Conservation (phyloP, 768 basidiomycete species). For the Suillus plorans region DNA sequence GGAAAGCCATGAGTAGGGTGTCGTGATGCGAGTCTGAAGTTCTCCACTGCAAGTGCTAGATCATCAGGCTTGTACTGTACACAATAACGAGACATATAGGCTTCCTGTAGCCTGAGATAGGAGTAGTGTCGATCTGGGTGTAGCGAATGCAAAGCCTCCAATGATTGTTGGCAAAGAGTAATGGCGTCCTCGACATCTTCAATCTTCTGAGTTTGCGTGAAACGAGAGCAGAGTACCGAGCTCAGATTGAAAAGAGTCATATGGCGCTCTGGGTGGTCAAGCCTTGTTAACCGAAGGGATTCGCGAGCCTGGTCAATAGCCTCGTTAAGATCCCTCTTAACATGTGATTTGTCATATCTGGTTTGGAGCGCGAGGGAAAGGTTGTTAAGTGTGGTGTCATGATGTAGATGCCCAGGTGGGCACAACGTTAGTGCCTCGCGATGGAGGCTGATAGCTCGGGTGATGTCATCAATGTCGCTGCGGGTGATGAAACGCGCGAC, state of each 20-base stretch:
- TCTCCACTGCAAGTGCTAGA: background rate
- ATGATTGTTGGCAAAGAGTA: background rate
- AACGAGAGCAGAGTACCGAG: background rate
- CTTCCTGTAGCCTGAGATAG: background rate
- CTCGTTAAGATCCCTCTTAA: background rate
- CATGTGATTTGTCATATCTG: background rate
- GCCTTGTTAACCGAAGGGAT: background rate
- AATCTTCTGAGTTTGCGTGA: background rate
- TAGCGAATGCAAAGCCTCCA: background rate
- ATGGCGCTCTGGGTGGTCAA: background rate
- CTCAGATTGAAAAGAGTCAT: background rate
- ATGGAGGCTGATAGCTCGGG: background rate
- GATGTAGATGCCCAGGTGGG: background rate
- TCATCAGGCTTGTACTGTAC: background rate
- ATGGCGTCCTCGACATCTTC: background rate
- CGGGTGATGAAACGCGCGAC: background rate
- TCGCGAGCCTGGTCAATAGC: background rate
- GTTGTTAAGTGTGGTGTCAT: background rate
- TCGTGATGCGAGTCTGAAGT: background rate
- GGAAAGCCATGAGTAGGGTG: background rate
- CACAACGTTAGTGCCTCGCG: background rate
- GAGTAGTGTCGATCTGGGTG: background rate
- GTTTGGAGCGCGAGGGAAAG: background rate
- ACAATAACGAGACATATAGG: background rate
- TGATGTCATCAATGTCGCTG: background rate